A percentile compares a stretch with the other conserved stretches of the same genome.
Evolutionary conservation across 352 stramenopile species (phyloP).

Genomic region (Pythium scleroteichum): DNA sequence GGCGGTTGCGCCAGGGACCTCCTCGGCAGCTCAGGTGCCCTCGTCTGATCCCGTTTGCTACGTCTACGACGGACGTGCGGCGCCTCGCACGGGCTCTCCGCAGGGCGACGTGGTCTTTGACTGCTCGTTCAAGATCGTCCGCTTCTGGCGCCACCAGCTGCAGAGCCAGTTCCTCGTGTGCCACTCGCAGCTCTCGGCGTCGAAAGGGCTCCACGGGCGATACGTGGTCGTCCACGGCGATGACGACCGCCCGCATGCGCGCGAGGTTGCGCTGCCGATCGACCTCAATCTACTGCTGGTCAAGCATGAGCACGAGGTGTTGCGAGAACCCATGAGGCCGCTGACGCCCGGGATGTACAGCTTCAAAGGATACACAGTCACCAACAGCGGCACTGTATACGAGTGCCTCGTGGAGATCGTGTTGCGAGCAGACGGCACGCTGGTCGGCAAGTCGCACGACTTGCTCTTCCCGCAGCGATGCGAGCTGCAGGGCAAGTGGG

Average conservation of each 20-base stretch:
- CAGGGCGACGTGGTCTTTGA: slow-evolving; percentile 13
- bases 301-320: slow-evolving; percentile 6
- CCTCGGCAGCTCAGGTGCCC: background rate
- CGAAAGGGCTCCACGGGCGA: slow-evolving; percentile 12
- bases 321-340: slow-evolving; percentile 37
- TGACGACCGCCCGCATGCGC: slow-evolving; percentile 8
- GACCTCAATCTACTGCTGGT: background rate
- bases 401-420: slow-evolving; percentile 44
- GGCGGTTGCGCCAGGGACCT: background rate
- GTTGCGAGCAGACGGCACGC: slow-evolving; percentile 40
- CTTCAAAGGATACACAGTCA: slow-evolving; percentile 57
- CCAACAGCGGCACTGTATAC: slow-evolving; percentile 59
- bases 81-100: background rate
- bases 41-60: slow-evolving; percentile 8
- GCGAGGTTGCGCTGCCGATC: slow-evolving; percentile 17
- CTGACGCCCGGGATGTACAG: slow-evolving; percentile 56
- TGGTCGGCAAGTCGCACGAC: slow-evolving; percentile 50
- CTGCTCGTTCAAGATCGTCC: slow-evolving; percentile 25
- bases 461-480: slow-evolving; percentile 56
- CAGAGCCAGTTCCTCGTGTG: slow-evolving; percentile 24
- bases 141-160: slow-evolving; percentile 21
- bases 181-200: slow-evolving; percentile 10
- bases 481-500: slow-evolving; percentile 48
- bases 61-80: slow-evolving; percentile 19
- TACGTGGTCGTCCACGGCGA: slow-evolving; percentile 21